Percentiles rank a stretch among this genome's conserved stretches.
These are phyloP conservation scores for Pinus tabuliformis DNA, from an alignment of 75 land plant species.

Conservation along the genomic window DNA sequence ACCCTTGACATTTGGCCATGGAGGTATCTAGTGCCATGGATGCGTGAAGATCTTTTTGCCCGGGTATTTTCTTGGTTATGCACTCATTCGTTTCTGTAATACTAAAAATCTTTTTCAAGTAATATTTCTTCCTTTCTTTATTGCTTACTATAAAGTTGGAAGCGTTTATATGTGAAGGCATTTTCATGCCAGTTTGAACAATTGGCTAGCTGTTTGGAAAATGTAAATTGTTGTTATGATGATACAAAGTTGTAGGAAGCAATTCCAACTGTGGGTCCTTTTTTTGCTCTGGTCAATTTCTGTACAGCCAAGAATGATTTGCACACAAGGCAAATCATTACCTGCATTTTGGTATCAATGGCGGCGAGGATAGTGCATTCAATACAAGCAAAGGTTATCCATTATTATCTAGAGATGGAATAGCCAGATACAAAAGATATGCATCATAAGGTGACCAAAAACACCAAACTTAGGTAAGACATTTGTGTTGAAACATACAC, in stretches of 20 bases:
- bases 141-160: not conserved
- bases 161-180: not conserved
- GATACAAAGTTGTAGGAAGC: not conserved
- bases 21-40: constrained; percentile 98
- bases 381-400: not conserved
- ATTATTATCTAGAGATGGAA: not conserved
- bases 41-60: constrained; percentile 82
- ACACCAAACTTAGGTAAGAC: not conserved
- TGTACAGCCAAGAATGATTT: not conserved
- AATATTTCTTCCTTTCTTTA: not conserved
- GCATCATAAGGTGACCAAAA: not conserved
- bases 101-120: not conserved
- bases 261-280: not conserved
- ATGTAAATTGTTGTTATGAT: not conserved
- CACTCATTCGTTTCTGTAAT: not conserved
- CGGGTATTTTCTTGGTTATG: constrained; percentile 46
- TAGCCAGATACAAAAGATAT: not conserved
- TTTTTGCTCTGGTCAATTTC: not conserved
- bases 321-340: not conserved
- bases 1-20: constrained; percentile 98
- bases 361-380: not conserved
- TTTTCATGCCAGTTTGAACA: not conserved
- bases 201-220: too few species aligned
- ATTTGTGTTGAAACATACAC: not conserved
- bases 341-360: not conserved